Base-by-base conservation (phyloP, 2,329 filamentous ascomycete species). In the Apiospora saccharicola region DNA sequence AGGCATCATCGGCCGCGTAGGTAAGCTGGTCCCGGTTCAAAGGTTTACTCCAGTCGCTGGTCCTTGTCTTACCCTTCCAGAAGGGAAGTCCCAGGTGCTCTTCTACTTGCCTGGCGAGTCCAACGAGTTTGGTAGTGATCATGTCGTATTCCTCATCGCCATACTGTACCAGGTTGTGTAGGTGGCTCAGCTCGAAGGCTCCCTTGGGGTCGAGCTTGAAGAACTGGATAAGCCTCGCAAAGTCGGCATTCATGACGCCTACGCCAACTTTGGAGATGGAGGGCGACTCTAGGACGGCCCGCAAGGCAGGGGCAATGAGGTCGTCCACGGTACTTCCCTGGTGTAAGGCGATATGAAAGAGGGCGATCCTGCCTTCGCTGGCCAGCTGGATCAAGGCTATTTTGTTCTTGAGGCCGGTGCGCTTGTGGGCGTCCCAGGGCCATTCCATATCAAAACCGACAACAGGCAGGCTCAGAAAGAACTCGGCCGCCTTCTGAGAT, bases 391-490 rank as follows among this genome's bases (percentile, higher is more conserved):
- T 78, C 41, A 79, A 64, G 7, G 74, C 74, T 16, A 78, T 70
- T 47, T 78, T 79, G 2, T 76, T 75, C 37, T 75, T 73, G 24
- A 78, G 57, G 7, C 46, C 71, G 10, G 71, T 57, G 1, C 69
- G 51, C 22, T 61, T 70, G 8, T 76, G 26, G 0, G 72, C 47
- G 8, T 75, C 70, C 71, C 71, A 72, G 3, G 74, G 72, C 78
- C 78, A 80, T 72, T 79, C 77, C 77, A 79, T 79, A 44, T 79
- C 77, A 43, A 80, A 79, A 4, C 78, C 78, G 1, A 80, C 19
- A 13, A 79, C 75, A 4, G 75, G 71, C 41, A 77, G 75, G n/a
- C 76, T 44, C 13, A 75, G 68, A n/a, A 79, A 79, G 0, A 71
- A 68, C 24, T 46, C 72, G 1, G 78, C 78, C n/a, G 78, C 71